phyloP scores from a whole-genome alignment of 495 filamentous ascomycete species.

The Durotheca rogersii region DNA sequence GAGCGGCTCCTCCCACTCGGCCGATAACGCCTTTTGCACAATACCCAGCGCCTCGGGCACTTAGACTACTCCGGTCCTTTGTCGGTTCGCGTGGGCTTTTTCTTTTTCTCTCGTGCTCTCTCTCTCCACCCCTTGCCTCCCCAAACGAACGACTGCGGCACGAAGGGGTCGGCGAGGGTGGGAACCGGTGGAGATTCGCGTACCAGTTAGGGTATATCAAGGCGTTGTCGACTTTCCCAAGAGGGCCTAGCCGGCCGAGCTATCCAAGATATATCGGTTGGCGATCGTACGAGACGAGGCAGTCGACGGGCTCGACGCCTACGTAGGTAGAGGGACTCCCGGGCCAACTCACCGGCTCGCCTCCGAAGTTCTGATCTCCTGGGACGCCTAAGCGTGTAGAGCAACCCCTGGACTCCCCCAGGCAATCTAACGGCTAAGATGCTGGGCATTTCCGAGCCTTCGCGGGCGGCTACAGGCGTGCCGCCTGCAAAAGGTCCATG shows the following conservation, averaged over 20 bases:
- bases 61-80: neutral
- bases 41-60: neutral
- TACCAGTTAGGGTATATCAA: constrained; percentile 9
- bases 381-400: constrained; percentile 9
- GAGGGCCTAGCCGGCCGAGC: constrained; percentile 16
- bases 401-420: constrained; percentile 23
- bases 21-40: constrained; percentile 16
- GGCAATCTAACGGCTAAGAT: constrained; percentile 19
- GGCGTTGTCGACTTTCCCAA: constrained; percentile 25
- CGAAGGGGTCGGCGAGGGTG: constrained; percentile 19
- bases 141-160: constrained; percentile 6
- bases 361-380: constrained; percentile 13
- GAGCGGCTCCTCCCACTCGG: constrained; percentile 31
- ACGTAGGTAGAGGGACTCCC: constrained; percentile 12
- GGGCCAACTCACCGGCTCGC: constrained; percentile 14
- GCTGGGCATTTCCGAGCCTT: constrained; percentile 21
- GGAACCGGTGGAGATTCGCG: constrained; percentile 26
- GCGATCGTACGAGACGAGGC: constrained; percentile 23
- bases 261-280: constrained; percentile 27
- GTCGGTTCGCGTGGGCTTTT: too few relatives aligned
- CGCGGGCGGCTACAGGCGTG: constrained; percentile 25
- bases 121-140: neutral
- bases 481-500: constrained; percentile 33
- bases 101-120: too few relatives aligned
- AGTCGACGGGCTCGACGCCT: constrained; percentile 2